Percentiles rank a stretch among this genome's conserved stretches.
Evolutionary conservation across 352 stramenopile species (phyloP).

Genomic region (Phytophthora syringae): DNA sequence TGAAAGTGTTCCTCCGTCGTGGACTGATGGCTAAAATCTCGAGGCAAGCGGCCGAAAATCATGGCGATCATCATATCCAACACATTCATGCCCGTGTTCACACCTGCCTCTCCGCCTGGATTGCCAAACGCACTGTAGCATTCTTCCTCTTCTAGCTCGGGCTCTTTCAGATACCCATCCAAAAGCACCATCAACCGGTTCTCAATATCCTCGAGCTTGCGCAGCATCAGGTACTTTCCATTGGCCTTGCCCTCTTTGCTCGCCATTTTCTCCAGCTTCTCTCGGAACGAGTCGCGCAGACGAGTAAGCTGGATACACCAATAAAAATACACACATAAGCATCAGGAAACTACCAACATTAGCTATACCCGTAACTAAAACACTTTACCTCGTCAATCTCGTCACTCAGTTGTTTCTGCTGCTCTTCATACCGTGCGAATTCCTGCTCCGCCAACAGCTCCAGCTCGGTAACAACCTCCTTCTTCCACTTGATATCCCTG

Average conservation of each 20-base stretch:
- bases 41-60: slow-evolving; percentile 82
- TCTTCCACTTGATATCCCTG: slow-evolving; percentile 84
- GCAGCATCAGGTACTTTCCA: slow-evolving; percentile 61
- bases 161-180: slow-evolving; percentile 65
- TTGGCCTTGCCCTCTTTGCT: slow-evolving; percentile 29
- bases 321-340: neutral
- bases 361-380: too few relatives aligned
- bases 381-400: slow-evolving; percentile 85
- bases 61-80: slow-evolving; percentile 89
- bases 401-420: slow-evolving; percentile 62
- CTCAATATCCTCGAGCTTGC: slow-evolving; percentile 86
- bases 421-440: slow-evolving; percentile 44
- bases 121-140: slow-evolving; percentile 52
- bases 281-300: slow-evolving; percentile 74
- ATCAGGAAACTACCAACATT: neutral
- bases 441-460: slow-evolving; percentile 78
- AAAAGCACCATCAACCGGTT: slow-evolving; percentile 64
- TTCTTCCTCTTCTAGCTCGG: slow-evolving; percentile 57
- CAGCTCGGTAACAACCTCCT: slow-evolving; percentile 68
- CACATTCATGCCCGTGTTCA: slow-evolving; percentile 70
- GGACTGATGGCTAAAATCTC: slow-evolving; percentile 56
- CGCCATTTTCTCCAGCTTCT: slow-evolving; percentile 51
- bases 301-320: slow-evolving; percentile 46
- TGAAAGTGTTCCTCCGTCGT: slow-evolving; percentile 75
- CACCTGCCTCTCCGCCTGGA: slow-evolving; percentile 22